A percentile compares a stretch with the other conserved stretches of the same genome.
Conservation (phyloP, 2,329 filamentous ascomycete genomes). For the Fusarium sp. region DNA sequence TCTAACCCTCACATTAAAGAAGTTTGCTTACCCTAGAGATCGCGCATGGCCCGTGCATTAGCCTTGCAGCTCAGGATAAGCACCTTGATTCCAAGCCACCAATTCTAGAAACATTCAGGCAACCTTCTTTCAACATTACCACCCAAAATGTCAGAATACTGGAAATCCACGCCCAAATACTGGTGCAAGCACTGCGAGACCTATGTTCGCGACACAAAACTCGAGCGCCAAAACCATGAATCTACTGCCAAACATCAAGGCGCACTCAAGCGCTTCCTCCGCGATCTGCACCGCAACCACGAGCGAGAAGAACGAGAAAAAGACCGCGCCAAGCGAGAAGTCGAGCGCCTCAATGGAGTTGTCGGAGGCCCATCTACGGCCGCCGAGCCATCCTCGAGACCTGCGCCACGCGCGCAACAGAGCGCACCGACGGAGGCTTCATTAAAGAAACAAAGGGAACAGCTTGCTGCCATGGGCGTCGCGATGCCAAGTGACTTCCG, state of each 20-base stretch:
- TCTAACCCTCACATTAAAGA: neutral
- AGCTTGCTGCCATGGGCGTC: slow-evolving; percentile 88
- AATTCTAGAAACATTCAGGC: neutral
- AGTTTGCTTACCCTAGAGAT: slow-evolving; percentile 12
- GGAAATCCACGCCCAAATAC: slow-evolving; percentile 97
- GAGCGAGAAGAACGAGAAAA: slow-evolving; percentile 84
- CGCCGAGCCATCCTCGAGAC: slow-evolving; percentile 36
- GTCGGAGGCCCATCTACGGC: slow-evolving; percentile 60
- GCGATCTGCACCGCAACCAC: slow-evolving; percentile 85
- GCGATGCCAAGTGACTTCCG: slow-evolving; percentile 82
- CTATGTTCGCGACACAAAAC: slow-evolving; percentile 90
- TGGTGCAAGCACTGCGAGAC: slow-evolving; percentile 98
- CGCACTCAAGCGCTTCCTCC: slow-evolving; percentile 86
- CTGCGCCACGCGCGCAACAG: slow-evolving; percentile 7
- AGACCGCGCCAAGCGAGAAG: slow-evolving; percentile 82
- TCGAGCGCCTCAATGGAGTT: slow-evolving; percentile 84
- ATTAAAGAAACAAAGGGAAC: slow-evolving; percentile 83
- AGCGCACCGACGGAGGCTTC: slow-evolving; percentile 62
- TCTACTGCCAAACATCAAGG: slow-evolving; percentile 85
- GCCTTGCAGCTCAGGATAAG: slow-evolving; percentile 26
- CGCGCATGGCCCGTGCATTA: neutral
- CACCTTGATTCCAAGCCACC: neutral
- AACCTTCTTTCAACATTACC: neutral
- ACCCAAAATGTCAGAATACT: slow-evolving; percentile 87
- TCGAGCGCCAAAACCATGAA: slow-evolving; percentile 91